Base-by-base conservation (phyloP, 2,329 filamentous ascomycete genomes). In the Colletotrichum sp. region DNA sequence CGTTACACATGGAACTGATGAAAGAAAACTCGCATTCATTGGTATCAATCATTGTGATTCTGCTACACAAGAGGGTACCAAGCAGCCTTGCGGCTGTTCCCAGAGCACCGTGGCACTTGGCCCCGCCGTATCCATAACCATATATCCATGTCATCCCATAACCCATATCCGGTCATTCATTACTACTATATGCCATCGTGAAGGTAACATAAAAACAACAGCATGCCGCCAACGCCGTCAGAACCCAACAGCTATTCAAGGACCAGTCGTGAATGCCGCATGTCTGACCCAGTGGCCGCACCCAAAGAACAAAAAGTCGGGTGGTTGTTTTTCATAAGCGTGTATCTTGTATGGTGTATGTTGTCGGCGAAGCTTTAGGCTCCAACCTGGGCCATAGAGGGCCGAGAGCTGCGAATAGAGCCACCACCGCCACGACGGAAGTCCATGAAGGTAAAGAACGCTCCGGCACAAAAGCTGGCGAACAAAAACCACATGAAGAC, bases 401-500 rank as follows among this genome's bases (percentile, higher is more conserved):
- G 90, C 30, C 83, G 85, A 34, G 83, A 84, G 57, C 83, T 83
- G 77, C 86, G 84, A 64, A 86, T 79, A 34, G 87, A 88, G 18
- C 88, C 86, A 68, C 86, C 84, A 73, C 84, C 83, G 70, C 88
- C 85, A 55, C 91, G 88, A 61, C 89, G 87, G 79, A 89, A 87
- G 74, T 89, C 88, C 75, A 86, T 85, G 80, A 92, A 83, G 71
- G 89, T 85, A 77, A 94, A 88, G 81, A 91, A 86, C 60, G 92
- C 82, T 55, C 89, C 88, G 5, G 87, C 92, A 32, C 87, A 85
- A 81, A 93, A 94, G 30, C 90, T 87, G 52, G 86, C 89, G 83
- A 93, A 95, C 65, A 95, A 90, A 86, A 96, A 96, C 93, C 93
- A 96, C 85, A 95, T 89, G 86, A 96, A 96, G 48, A 91, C 93